Evolutionary conservation across 108 stramenopile genomes (phyloP), one percentile per base, ranked within the genome.

Genomic region (Skeletonema menzelii): DNA sequence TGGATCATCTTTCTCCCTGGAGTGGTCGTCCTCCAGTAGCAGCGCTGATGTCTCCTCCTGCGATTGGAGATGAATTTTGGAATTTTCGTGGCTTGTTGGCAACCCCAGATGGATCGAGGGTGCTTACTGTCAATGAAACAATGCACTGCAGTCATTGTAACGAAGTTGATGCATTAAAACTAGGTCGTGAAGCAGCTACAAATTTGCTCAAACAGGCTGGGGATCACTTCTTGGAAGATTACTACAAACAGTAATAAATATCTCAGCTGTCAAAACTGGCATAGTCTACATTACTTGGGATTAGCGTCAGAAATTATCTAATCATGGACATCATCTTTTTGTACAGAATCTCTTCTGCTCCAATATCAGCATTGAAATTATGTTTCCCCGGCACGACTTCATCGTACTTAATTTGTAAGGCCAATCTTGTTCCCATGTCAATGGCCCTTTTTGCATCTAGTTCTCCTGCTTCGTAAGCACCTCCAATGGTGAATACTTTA

Each of bases 381-480:
- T 93, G 92, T 58, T 88, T 80, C 17, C 92, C 92, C 12, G 88
- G 92, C 46, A 80, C 76, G 49, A 93, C 86, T 8, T 69, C 56
- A 12, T 86, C 49, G 20, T 88, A 77, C 47, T 91, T 84, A 31
- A 95, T 91, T 59, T 81, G 71, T n/a, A 83, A 30, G 27, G 98
- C 98, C 24, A 99, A 83, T 60, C 98, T 81, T 14, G 92, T 97
- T 32, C 97, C 98, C 94, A 98, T 98, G 73, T 99, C 98, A 73
- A 99, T 98, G 20, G 98, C 98, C 34, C 97, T 82, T 76, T 99
- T 99, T 17, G 98, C 98, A 77, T 99, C 98, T 26, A 98, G 77
- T 72, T 99, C 98, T 7, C 91, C 91, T 12, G 98, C 98, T 72
- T 88, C 65, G 64, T 88, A 95, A 10, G 97, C 92, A 55, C 97